Evolutionary conservation across 345 rosid species (phyloP).

Genomic region (Physaria fendleri): DNA sequence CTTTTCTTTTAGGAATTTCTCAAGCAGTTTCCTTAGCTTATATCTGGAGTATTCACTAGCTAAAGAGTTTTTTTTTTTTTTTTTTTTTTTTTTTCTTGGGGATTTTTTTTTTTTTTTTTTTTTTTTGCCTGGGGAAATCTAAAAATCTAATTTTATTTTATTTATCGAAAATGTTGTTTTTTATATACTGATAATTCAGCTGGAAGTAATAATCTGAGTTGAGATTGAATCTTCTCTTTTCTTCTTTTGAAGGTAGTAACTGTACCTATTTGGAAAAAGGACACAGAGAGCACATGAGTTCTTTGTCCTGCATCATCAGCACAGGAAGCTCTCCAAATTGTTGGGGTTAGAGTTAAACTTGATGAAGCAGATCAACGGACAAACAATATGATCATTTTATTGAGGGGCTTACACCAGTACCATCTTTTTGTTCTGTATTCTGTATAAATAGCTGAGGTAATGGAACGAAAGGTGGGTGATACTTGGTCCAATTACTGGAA

Average conservation of each 20-base stretch:
- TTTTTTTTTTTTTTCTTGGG: too few species aligned
- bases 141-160: neutral
- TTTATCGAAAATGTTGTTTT: neutral
- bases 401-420: too few species aligned
- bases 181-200: conserved; percentile 50
- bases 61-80: too few species aligned
- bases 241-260: conserved; percentile 51
- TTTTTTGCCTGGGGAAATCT: too few species aligned
- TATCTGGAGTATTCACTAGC: neutral
- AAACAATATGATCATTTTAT: too few species aligned
- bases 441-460: too few species aligned
- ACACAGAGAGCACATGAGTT: conserved; percentile 60
- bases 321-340: conserved; percentile 47
- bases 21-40: neutral
- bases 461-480: too few species aligned
- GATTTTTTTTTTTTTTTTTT: too few species aligned
- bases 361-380: conserved; percentile 81
- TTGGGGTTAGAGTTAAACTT: conserved; percentile 76
- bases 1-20: neutral
- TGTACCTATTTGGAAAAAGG: conserved; percentile 89
- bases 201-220: conserved; percentile 5
- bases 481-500: too few species aligned
- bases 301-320: conserved; percentile 62
- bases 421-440: too few species aligned
- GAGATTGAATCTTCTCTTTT: neutral